Evolutionary conservation across 2,329 filamentous ascomycete species (phyloP), one percentile per base, ranked within the genome.

Genomic region (Ophiostoma triangulosporum): DNA sequence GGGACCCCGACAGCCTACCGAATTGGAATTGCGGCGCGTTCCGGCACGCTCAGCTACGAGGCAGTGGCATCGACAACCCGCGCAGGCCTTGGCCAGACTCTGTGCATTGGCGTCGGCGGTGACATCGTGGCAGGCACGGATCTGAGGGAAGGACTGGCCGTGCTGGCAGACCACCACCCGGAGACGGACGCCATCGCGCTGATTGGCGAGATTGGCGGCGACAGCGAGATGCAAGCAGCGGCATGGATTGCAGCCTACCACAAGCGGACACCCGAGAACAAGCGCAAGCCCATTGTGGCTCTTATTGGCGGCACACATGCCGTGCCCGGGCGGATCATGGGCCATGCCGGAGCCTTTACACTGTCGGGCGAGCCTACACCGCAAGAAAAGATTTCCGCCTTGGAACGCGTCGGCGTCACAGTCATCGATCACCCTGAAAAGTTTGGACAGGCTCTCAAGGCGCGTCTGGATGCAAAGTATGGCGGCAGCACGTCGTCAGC

Each of bases 11-110:
- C 15, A 20, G 22, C 14, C 4, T 33, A 43, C n/a, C 76, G 78
- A 54, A 72, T 91, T 22, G 86, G 85, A 2, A 86, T 91, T 53
- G 78, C 87, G 3, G 84, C 84, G n/a, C 89, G 88, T 64, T 88
- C 84, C 0, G 86, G 86, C 1, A 91, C 86, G 0, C 68, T 91
- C 38, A 88, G 84, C 57, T 91, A 90, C 61, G 86, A 91, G 64
- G 80, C 86, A 2, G 86, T 89, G 1, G 86, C 83, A 0, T 82
- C 84, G 1, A 81, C 86, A 24, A 86, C 83, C 6, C 73, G 81
- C 57, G 81, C 78, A n/a, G 85, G 86, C 0, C 69, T 90, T 1
- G 86, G 86, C 0, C 86, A 91, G 65, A 88, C 83, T 61, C 69
- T 89, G 6, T 86, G 84, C 40, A 81, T 90, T 45, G 85, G 84